phyloP scores from a whole-genome alignment of 2,329 filamentous ascomycete species.

The Sordariomycetes sp. region DNA sequence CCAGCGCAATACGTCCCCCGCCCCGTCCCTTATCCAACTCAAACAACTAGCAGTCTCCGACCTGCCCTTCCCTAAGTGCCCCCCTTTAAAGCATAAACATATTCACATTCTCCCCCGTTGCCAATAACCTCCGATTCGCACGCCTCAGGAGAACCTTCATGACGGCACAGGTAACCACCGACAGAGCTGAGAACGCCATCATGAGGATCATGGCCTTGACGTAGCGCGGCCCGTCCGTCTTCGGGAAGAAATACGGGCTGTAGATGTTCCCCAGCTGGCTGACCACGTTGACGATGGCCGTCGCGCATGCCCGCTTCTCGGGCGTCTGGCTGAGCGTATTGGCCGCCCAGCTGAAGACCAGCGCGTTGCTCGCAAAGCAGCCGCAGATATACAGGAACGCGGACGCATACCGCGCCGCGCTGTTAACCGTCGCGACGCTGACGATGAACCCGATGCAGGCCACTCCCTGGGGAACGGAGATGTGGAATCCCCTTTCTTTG shows the following conservation, averaged over 20 bases:
- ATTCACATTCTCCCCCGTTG: not conserved
- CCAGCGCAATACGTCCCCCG: no score
- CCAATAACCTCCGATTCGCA: not conserved
- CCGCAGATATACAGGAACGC: slow-evolving; percentile 24
- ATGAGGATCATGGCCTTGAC: not conserved
- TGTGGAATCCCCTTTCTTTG: slow-evolving; percentile 26
- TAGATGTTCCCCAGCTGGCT: not conserved
- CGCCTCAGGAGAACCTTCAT: not conserved
- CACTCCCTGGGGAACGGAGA: slow-evolving; percentile 12
- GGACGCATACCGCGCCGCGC: slow-evolving; percentile 17
- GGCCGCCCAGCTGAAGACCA: slow-evolving; percentile 30
- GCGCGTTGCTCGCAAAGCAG: slow-evolving; percentile 26
- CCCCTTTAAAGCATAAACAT: not conserved
- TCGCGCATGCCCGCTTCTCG: slow-evolving; percentile 31
- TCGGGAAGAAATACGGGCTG: not conserved
- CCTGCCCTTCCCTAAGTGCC: no score
- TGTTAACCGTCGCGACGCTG: slow-evolving; percentile 9
- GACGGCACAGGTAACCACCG: not conserved
- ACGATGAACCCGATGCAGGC: slow-evolving; percentile 15
- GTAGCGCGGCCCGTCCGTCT: not conserved
- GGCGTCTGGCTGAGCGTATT: slow-evolving; percentile 27
- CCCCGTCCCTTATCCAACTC: no score
- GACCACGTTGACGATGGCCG: slow-evolving; percentile 29
- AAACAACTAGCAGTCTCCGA: no score
- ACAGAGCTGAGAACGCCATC: not conserved